Base-by-base conservation (phyloP, 345 rosid genomes). In the Eucalyptus microcorys region DNA sequence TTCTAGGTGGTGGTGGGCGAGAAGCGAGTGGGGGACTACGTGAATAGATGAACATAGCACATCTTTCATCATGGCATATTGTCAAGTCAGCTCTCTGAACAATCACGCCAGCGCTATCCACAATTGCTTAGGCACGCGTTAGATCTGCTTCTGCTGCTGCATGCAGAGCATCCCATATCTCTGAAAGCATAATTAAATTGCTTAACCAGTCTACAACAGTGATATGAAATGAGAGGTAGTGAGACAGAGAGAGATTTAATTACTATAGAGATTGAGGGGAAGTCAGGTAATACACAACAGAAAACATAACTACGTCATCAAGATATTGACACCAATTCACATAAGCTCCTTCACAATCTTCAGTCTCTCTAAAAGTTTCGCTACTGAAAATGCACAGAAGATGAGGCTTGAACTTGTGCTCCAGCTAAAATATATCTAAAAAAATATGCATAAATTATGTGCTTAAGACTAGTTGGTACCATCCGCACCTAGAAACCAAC, bases 1-100 rank as follows among this genome's bases (percentile, higher is more conserved):
- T 76, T 87, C 49, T 50, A 49, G 17, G 3, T 19, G 14, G 6
- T 16, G 22, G 50, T 14, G 24, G 80, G 52, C 24, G 11, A 15
- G 50, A 76, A 68, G n/a, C 27, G 30, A 24, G 57, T 27, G 7
- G 9, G 37, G 14, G n/a, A 57, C 34, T 48, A 4, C 8, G 32
- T 55, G 61, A n/a, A 32, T 42, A 45, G 59, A 42, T 21, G 45
- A 43, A 43, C 7, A 43, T 43, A n/a, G 79, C 87, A 96, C 99
- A 98, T 95, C 96, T 96, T 92, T 96, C 96, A 87, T 96, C 98
- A 86, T 96, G 96, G 92, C 96, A 95, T 88, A 95, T 71, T 85
- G 99, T 94, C 92, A 96, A 93, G 92, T 97, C 97, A 49, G 90
- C 92, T 89, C 86, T 94, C 87, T 97, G 96, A 86, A 94, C 91